Evolutionary conservation across 176 grass and related monocot species (phyloP).

Genomic region (Pharus latifolius): DNA sequence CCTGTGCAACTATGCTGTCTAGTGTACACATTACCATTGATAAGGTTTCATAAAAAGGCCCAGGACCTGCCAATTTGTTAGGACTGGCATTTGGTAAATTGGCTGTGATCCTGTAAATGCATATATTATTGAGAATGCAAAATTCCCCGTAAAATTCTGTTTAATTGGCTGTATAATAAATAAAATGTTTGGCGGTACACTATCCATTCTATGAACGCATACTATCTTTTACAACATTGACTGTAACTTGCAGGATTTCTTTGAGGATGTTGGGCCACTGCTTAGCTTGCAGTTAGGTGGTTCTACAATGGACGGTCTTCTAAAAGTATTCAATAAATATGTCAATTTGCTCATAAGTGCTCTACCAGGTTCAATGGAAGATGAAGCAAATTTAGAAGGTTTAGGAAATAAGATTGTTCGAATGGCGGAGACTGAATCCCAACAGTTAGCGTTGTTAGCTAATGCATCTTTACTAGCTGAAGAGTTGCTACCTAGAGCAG

Average conservation of each 20-base stretch:
- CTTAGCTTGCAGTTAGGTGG: constrained; percentile 68
- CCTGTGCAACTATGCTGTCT: too few species aligned
- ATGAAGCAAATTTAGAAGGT: constrained; percentile 64
- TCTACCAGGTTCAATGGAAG: constrained; percentile 68
- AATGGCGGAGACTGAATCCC: constrained; percentile 72
- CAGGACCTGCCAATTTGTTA: too few species aligned
- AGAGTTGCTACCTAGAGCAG: constrained; percentile 88
- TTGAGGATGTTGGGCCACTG: constrained; percentile 88
- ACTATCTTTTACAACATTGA: too few species aligned
- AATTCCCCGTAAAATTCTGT: too few species aligned
- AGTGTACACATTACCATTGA: too few species aligned
- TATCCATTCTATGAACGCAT: too few species aligned
- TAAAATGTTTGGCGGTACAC: too few species aligned
- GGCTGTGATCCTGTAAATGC: too few species aligned
- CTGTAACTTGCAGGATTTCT: constrained; percentile 70
- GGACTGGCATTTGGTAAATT: too few species aligned
- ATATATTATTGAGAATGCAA: too few species aligned
- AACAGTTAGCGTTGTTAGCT: constrained; percentile 77
- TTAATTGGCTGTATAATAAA: too few species aligned
- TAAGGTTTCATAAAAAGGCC: too few species aligned
- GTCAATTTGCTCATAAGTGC: constrained; percentile 77
- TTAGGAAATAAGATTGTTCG: constrained; percentile 71
- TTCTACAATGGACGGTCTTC: constrained; percentile 68
- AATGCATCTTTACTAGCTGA: constrained; percentile 93
- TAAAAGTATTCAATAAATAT: constrained; percentile 77